Conservation (phyloP, 768 basidiomycete species). For the Mycena filopes region DNA sequence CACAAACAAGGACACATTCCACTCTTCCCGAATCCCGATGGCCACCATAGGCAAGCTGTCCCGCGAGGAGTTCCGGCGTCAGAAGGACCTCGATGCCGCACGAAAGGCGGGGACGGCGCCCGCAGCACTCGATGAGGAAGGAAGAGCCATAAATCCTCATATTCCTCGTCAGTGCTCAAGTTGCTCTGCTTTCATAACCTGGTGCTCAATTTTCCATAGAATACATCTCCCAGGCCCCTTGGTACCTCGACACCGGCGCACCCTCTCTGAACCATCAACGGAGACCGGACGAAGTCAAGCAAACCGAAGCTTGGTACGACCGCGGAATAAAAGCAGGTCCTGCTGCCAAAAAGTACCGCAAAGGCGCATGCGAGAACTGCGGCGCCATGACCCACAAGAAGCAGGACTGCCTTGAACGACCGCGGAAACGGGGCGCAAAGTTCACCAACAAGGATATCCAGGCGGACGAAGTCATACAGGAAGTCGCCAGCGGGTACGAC, state of each 20-base stretch:
- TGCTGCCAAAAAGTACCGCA: slow-evolving; percentile 95
- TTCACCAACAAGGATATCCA: slow-evolving; percentile 91
- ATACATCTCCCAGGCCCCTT: slow-evolving; percentile 98
- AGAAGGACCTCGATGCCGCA: slow-evolving; percentile 97
- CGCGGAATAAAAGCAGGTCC: slow-evolving; percentile 87
- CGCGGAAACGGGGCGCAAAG: slow-evolving; percentile 95
- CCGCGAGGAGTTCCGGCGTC: slow-evolving; percentile 92
- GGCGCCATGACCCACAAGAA: slow-evolving; percentile 95
- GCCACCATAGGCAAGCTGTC: slow-evolving; percentile 81
- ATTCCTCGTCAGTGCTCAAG: slow-evolving; percentile 98
- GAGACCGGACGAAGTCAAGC: slow-evolving; percentile 72
- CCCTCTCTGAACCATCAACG: slow-evolving; percentile 97
- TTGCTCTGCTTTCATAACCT: background rate
- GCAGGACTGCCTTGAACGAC: slow-evolving; percentile 94
- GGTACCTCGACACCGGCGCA: slow-evolving; percentile 96
- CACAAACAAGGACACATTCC: no score
- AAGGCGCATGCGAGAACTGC: slow-evolving; percentile 99
- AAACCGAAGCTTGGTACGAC: slow-evolving; percentile 93
- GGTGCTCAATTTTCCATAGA: slow-evolving; percentile 56
- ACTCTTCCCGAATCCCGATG: slow-evolving; percentile 13
- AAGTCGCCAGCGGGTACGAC: slow-evolving; percentile 81
- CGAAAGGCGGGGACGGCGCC: slow-evolving; percentile 99
- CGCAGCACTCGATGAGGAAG: slow-evolving; percentile 94
- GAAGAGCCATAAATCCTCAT: slow-evolving; percentile 96
- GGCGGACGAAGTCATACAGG: slow-evolving; percentile 90